Evolutionary conservation across 768 basidiomycete species (phyloP), one percentile per base, ranked within the genome.

Genomic region (Dendrothele bispora): DNA sequence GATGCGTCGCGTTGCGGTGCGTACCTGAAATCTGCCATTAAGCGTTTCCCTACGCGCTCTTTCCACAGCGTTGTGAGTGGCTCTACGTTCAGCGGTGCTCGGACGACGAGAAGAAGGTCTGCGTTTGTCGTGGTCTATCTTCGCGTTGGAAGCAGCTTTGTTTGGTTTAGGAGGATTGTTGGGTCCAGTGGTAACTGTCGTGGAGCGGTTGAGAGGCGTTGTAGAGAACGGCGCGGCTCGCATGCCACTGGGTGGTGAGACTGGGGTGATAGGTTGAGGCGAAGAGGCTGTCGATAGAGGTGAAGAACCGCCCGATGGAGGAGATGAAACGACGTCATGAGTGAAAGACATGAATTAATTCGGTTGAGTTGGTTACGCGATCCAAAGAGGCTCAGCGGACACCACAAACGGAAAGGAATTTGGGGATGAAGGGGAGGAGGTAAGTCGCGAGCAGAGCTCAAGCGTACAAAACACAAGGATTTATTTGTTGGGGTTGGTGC

Each of bases 31-130:
- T 50, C 93, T 80, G 44, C 88, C 82, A 63, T 98, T 98, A 43
- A 98, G 73, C 32, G 89, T 94, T 72, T 98, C 95, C 40, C 95
- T 75, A 41, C 95, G 80, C 62, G 89, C 88, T 42, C 95, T 79
- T 73, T 98, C 95, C 49, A 98, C 92, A 28, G 97, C 95, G 64
- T 98, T 99, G 72, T 99, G 95, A 15, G 91, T 93, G 4, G 93
- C 92, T 30, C 95, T 77, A 67, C 95, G 90, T 67, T 98, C 95
- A 44, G 94, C 95, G 44, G 95, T 98, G 71, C 95, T 97, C 43
- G 93, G 93, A 26, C 94, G 83, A 53, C 92, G 79, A n/a, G n/a
- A n/a, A 60, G 80, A 82, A 45, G 91, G 84, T 67, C 95, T 95
- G 65, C 88, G 82, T 64, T 88, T 91, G 36, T 49, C 47, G 51